Percentiles rank a stretch among this genome's conserved stretches.
Evolutionary conservation across 2,329 filamentous ascomycete genomes (phyloP).

Genomic region (Nemania sp.): DNA sequence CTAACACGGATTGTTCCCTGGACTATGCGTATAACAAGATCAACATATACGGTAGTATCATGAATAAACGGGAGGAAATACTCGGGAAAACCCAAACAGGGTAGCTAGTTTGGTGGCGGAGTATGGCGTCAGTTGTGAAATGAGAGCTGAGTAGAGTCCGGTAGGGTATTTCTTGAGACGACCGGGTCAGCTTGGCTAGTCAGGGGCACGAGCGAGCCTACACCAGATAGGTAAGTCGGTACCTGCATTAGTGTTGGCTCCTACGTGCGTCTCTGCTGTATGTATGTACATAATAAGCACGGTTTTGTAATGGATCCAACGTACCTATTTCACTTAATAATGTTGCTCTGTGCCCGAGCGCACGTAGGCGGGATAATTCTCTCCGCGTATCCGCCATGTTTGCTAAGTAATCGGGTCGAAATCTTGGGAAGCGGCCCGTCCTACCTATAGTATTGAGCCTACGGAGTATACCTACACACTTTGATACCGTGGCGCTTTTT

Average conservation of each 20-base stretch:
- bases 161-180: not conserved
- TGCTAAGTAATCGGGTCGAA: not conserved
- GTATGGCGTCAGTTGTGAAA: conserved; percentile 31
- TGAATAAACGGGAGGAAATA: not conserved
- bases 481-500: too few relatives aligned
- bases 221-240: conserved; percentile 6
- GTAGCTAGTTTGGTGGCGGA: conserved; percentile 13
- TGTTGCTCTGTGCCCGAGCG: not conserved
- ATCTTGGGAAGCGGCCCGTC: not conserved
- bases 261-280: conserved; percentile 4
- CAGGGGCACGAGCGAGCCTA: conserved; percentile 20
- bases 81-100: not conserved
- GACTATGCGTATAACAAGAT: too few relatives aligned
- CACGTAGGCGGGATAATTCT: conserved; percentile 14
- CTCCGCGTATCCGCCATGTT: conserved; percentile 5
- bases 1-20: too few relatives aligned
- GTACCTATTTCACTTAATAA: not conserved
- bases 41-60: too few relatives aligned
- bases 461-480: too few relatives aligned
- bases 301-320: not conserved
- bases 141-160: conserved; percentile 24
- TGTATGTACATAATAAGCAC: not conserved
- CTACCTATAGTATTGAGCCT: too few relatives aligned
- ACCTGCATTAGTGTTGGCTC: conserved; percentile 33
- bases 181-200: conserved; percentile 10